Base-by-base conservation (phyloP, 1,284 basidiomycete genomes). In the Ceratobasidium theobromae region DNA sequence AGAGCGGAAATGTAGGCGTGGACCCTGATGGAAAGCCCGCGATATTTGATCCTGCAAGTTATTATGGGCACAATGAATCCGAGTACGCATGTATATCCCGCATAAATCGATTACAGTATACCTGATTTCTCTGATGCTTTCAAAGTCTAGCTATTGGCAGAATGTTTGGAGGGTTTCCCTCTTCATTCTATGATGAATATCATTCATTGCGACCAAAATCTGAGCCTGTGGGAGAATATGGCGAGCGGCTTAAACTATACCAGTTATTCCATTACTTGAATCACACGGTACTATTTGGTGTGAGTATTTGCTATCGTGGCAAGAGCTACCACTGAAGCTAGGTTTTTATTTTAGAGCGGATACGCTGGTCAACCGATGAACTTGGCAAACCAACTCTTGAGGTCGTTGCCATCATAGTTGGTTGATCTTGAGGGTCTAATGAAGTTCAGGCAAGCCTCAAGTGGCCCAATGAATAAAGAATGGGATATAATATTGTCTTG, bases 251-350 rank as follows among this genome's bases (percentile, higher is more conserved):
- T 38, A 83, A 88, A 67, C 77, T 94, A 28, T 95, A 95, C 72
- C 86, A 93, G 76, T 77, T 94, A 43, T 95, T 91, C 71, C 93
- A 95, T 76, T 92, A 94, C 74, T 78, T 95, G 69, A 95, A 95
- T 71, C 90, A 91, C 72, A 87, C 88, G 0, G 77, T 88, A 6
- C 72, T 91, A 4, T 91, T 91, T 54, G 73, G 73, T 70, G 89
- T 88, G 71, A 76, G 84, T 77, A 55, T 53, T 40, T 28, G 66
- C 41, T 84, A 82, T 72, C 4, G 11, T 27, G 18, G 21, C 35
- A 9, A 6, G 43, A 45, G 25, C 27, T 32, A 8, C 18, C 23
- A 18, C 38, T 2, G n/a, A 43, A 5, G 25, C 25, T 4, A 3
- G 11, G 27, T 45, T 12, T 12, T 9, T 58, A 2, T 32, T 4